phyloP scores from a whole-genome alignment of 2,329 filamentous ascomycete species.

The Hymenoscyphus fructigenus region DNA sequence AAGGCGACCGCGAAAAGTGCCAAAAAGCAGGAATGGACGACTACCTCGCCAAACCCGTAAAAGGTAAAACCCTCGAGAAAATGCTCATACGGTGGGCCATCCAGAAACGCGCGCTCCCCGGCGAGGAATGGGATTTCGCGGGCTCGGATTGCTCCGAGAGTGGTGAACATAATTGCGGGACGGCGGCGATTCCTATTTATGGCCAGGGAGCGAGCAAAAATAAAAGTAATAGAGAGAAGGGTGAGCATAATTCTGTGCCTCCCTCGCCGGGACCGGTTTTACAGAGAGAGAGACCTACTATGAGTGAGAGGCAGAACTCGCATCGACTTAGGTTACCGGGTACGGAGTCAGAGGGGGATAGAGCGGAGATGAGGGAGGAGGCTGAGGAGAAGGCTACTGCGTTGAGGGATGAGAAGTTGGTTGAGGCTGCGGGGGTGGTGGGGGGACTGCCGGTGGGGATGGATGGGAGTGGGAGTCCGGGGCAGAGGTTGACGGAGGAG shows the following conservation, averaged over 20 bases:
- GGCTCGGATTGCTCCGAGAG: slow-evolving; percentile 31
- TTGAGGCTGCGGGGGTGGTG: slow-evolving; percentile 34
- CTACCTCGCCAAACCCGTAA: slow-evolving; percentile 72
- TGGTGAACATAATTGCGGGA: slow-evolving; percentile 27
- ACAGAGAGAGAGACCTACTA: slow-evolving; percentile 12
- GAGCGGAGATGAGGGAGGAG: slow-evolving; percentile 45
- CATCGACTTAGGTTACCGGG: slow-evolving; percentile 31
- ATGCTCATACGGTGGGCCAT: slow-evolving; percentile 71
- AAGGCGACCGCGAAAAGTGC: slow-evolving; percentile 74
- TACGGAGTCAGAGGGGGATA: slow-evolving; percentile 43
- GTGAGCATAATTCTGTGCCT: not conserved
- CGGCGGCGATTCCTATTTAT: slow-evolving; percentile 23
- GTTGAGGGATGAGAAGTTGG: slow-evolving; percentile 54
- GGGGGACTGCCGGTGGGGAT: slow-evolving; percentile 33
- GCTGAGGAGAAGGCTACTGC: slow-evolving; percentile 55
- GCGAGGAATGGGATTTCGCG: slow-evolving; percentile 14
- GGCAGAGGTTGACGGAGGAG: slow-evolving; percentile 52
- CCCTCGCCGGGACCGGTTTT: not conserved
- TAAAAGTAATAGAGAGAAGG: slow-evolving; percentile 22
- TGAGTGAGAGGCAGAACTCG: slow-evolving; percentile 26
- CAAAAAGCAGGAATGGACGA: slow-evolving; percentile 74
- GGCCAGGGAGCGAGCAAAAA: slow-evolving; percentile 17
- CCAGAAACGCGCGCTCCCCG: slow-evolving; percentile 36
- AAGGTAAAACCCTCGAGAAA: slow-evolving; percentile 63
- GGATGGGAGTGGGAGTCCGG: slow-evolving; percentile 17